Conservation (phyloP, 2,329 filamentous ascomycete genomes). For the Pseudogymnoascus sp. region DNA sequence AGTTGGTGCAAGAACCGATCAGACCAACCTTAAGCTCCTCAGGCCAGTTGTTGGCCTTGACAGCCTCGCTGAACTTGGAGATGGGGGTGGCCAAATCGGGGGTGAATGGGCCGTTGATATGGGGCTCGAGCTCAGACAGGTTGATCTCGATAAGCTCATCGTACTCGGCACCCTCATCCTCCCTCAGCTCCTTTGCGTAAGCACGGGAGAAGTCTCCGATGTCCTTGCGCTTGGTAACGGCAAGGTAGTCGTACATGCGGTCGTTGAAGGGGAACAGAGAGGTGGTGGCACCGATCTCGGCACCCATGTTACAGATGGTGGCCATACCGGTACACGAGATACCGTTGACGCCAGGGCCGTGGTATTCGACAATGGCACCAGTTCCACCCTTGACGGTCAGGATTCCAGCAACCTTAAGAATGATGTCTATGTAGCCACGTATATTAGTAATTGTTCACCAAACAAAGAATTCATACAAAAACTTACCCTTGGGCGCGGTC, state of each 20-base stretch:
- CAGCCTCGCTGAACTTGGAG: constrained; percentile 92
- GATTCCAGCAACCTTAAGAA: constrained; percentile 93
- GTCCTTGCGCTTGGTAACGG: constrained; percentile 77
- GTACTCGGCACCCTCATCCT: constrained; percentile 88
- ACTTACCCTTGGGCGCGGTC: constrained; percentile 81
- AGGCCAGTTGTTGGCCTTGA: constrained; percentile 92
- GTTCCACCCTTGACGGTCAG: constrained; percentile 97
- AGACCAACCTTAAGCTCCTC: constrained; percentile 93
- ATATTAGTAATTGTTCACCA: neutral
- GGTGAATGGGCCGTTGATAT: constrained; percentile 98
- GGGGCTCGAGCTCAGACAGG: constrained; percentile 86
- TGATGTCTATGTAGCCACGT: constrained; percentile 58
- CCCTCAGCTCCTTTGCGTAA: constrained; percentile 77
- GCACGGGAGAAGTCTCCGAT: constrained; percentile 84
- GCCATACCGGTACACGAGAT: constrained; percentile 81
- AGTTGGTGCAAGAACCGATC: constrained; percentile 98
- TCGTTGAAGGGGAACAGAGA: constrained; percentile 97
- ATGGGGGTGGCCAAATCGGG: constrained; percentile 96
- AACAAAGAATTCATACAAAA: constrained; percentile 16
- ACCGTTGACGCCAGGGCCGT: constrained; percentile 62
- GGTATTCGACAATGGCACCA: constrained; percentile 78
- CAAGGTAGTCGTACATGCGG: constrained; percentile 93
- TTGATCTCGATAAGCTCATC: constrained; percentile 96
- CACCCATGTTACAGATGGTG: constrained; percentile 66
- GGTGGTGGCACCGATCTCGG: constrained; percentile 77